Conservation (phyloP, 805 yeast genomes). For the Lipomyces mesembrius region DNA sequence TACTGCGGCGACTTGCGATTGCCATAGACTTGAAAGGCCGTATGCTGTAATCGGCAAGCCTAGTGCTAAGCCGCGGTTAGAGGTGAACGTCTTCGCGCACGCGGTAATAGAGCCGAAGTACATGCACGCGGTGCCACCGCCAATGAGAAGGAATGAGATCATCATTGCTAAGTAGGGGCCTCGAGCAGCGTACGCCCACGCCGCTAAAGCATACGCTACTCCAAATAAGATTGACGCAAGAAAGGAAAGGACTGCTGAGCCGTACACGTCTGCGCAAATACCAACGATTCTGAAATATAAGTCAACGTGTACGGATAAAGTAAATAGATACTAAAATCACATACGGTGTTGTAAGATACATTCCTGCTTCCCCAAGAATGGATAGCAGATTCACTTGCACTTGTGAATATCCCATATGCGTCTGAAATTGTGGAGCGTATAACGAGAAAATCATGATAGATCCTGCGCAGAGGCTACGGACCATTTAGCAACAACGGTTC, state of each 20-base stretch:
- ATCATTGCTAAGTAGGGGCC: slow-evolving; percentile 39
- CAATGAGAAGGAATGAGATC: slow-evolving; percentile 45
- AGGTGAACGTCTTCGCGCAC: slow-evolving; percentile 40
- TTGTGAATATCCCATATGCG: slow-evolving; percentile 63
- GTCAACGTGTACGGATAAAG: background rate
- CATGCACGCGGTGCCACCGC: slow-evolving; percentile 48
- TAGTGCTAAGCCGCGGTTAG: slow-evolving; percentile 74
- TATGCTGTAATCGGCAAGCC: slow-evolving; percentile 87
- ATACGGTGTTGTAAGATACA: slow-evolving; percentile 79
- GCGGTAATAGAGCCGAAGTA: slow-evolving; percentile 45
- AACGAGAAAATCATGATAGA: slow-evolving; percentile 82
- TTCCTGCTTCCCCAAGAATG: slow-evolving; percentile 73
- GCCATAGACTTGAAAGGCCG: slow-evolving; percentile 79
- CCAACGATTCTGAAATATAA: slow-evolving; percentile 31
- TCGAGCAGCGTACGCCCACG: slow-evolving; percentile 27
- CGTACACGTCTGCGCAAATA: slow-evolving; percentile 36
- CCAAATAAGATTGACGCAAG: slow-evolving; percentile 33
- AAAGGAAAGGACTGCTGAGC: slow-evolving; percentile 36
- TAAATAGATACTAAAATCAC: slow-evolving; percentile 4
- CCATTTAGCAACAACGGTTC: background rate
- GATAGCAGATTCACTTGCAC: slow-evolving; percentile 74
- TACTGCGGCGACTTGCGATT: slow-evolving; percentile 59
- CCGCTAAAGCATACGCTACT: slow-evolving; percentile 37
- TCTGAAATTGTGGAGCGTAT: slow-evolving; percentile 71
- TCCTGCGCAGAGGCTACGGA: slow-evolving; percentile 70